Evolutionary conservation across 371 early-diverging fungal genomes (phyloP).

Genomic region (Mucor circinelloides): DNA sequence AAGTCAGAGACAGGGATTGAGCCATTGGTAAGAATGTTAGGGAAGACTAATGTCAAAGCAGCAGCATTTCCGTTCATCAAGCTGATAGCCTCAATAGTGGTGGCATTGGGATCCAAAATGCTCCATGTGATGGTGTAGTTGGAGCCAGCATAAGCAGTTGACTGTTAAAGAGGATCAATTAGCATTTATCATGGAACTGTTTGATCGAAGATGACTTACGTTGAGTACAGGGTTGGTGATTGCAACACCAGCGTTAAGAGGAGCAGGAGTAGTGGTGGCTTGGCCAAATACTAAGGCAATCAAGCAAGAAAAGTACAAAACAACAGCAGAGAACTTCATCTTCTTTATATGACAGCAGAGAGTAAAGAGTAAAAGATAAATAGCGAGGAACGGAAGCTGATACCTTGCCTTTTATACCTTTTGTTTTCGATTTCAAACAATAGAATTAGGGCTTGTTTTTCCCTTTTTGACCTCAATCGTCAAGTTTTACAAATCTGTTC

Average conservation of each 20-base stretch:
- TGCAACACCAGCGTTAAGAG: conserved; percentile 14
- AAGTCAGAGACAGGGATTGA: conserved; percentile 8
- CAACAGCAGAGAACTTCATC: conserved; percentile 10
- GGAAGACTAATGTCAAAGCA: background rate
- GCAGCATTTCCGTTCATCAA: conserved; percentile 19
- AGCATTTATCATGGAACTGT: background rate
- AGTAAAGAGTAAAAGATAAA: conserved; percentile 7
- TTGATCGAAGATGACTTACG: conserved; percentile 5
- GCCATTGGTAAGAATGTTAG: conserved; percentile 17
- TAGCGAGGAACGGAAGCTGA: background rate
- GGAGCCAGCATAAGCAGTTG: background rate
- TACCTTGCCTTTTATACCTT: background rate
- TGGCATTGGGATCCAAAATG: conserved; percentile 7
- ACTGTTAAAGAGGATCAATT: background rate
- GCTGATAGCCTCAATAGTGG: conserved; percentile 13
- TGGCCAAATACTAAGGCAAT: conserved; percentile 3
- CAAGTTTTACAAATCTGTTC: background rate
- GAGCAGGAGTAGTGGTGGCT: background rate
- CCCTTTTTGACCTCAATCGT: background rate
- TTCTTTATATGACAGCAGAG: conserved; percentile 11
- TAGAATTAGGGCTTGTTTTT: background rate
- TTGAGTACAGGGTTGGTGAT: conserved; percentile 5
- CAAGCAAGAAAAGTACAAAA: background rate
- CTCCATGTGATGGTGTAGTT: conserved; percentile 11
- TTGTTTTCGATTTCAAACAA: background rate